Evolutionary conservation across 805 yeast species (phyloP).

Genomic region (Saturnispora zaruensis): DNA sequence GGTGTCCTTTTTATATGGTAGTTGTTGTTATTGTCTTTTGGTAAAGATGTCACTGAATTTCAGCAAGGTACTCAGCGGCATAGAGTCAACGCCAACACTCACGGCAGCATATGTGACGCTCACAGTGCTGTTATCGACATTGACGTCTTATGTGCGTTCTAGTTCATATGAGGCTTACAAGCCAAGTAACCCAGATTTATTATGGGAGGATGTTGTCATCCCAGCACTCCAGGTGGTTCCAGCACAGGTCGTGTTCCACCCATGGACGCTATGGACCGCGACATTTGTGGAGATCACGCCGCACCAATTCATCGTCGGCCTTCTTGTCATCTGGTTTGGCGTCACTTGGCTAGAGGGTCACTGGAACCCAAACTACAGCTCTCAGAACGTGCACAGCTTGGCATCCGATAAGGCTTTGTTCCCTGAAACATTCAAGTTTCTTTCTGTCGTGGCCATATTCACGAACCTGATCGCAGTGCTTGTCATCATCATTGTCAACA

Average conservation of each 20-base stretch:
- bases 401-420: slow-evolving; percentile 11
- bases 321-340: slow-evolving; percentile 31
- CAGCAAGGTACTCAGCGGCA: not conserved
- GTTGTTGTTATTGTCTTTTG: not conserved
- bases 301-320: slow-evolving; percentile 36
- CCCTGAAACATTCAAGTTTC: slow-evolving; percentile 40
- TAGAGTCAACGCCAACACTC: slow-evolving; percentile 7
- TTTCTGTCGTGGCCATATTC: slow-evolving; percentile 43
- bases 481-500: slow-evolving; percentile 19
- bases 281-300: slow-evolving; percentile 55
- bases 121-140: slow-evolving; percentile 32
- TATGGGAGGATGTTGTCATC: slow-evolving; percentile 37
- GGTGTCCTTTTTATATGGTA: not conserved
- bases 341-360: slow-evolving; percentile 41
- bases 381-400: not conserved
- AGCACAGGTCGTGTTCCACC: slow-evolving; percentile 41
- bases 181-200: slow-evolving; percentile 17
- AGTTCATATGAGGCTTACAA: slow-evolving; percentile 25
- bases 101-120: slow-evolving; percentile 37
- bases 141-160: slow-evolving; percentile 36
- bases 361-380: slow-evolving; percentile 30
- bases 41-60: not conserved
- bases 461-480: slow-evolving; percentile 49
- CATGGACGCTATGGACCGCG: slow-evolving; percentile 57
- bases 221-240: slow-evolving; percentile 59